These are phyloP conservation scores for Gossypium schwendimanii DNA, from an alignment of 441 rosid genomes.

Conservation along the genomic window DNA sequence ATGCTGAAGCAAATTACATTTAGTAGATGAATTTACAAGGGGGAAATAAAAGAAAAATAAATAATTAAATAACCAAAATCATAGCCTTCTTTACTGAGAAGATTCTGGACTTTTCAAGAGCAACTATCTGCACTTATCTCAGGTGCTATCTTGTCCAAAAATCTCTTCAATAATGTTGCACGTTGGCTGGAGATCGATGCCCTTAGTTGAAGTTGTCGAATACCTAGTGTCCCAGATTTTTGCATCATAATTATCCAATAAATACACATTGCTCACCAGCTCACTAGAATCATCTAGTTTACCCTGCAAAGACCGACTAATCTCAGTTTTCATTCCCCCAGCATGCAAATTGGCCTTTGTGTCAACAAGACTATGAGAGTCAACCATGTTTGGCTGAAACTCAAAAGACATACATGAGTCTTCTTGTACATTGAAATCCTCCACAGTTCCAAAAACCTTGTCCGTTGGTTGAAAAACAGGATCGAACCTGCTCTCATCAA, in stretches of 20 bases:
- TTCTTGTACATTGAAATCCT: constrained; percentile 25
- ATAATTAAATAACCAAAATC: constrained; percentile 10
- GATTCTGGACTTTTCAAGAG: not conserved
- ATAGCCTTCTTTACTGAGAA: not conserved
- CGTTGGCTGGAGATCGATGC: constrained; percentile 47
- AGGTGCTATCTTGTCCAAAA: constrained; percentile 37
- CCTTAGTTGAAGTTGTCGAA: constrained; percentile 23
- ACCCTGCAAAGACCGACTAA: constrained; percentile 24
- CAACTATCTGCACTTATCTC: constrained; percentile 25
- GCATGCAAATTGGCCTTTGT: constrained; percentile 11
- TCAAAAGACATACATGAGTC: constrained; percentile 48
- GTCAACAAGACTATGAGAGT: constrained; percentile 11
- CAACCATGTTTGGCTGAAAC: constrained; percentile 19
- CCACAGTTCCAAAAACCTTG: constrained; percentile 5
- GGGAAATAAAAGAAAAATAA: not conserved
- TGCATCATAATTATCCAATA: constrained; percentile 42
- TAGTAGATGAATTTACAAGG: constrained; percentile 18
- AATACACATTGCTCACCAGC: constrained; percentile 32
- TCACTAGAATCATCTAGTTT: constrained; percentile 27
- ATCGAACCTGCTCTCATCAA: constrained; percentile 15
- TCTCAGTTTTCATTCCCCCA: constrained; percentile 23
- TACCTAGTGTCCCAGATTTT: constrained; percentile 42
- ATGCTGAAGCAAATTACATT: constrained; percentile 9
- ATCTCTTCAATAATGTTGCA: constrained; percentile 50
- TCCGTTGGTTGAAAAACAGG: constrained; percentile 5